Base-by-base conservation (phyloP, 2,329 filamentous ascomycete species). In the Botrytis porri region DNA sequence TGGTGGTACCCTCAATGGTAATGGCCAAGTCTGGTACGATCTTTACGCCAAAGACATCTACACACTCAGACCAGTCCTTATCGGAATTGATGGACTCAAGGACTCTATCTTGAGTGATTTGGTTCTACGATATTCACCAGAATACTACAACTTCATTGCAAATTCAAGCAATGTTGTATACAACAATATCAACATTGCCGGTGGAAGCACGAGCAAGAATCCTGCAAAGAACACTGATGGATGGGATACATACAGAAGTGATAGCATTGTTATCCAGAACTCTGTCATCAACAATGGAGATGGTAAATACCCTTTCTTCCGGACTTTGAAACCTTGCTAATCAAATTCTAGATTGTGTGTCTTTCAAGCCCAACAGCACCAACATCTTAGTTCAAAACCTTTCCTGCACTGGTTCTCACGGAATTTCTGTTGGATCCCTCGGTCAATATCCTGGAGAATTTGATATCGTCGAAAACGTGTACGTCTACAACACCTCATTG, bases 321-420 rank as follows among this genome's bases (percentile, higher is more conserved):
- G 20, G 4, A 22, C 59, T 20, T 4, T 3, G 16, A 35, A 16
- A 41, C 43, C 29, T 54, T 73, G 32, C 35, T 69, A 43, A 64
- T 29, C 29, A 39, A 22, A 22, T 45, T 59, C 25, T 70, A 73
- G 87, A 93, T 79, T 93, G 91, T 74, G 89, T 93, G 20, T 90
- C 89, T 0, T 93, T 93, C 85, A 93, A 93, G 81, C 90, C 90
- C 29, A 93, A 93, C 80, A 89, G 86, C 77, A 92, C 89, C 61
- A 86, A 92, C 75, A 87, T 93, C 12, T 80, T 93, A 6, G 86
- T 93, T 8, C 90, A 93, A 79, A 89, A 90, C 75, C 82, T 93
- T 6, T 82, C 84, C 74, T 93, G 91, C 82, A 90, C 90, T 77
- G 90, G 90, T 48, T 92, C 89, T 4, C 91, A 93, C 78, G 91